phyloP scores from a whole-genome alignment of 345 rosid species.

The Eucalyptus sideroxylon region DNA sequence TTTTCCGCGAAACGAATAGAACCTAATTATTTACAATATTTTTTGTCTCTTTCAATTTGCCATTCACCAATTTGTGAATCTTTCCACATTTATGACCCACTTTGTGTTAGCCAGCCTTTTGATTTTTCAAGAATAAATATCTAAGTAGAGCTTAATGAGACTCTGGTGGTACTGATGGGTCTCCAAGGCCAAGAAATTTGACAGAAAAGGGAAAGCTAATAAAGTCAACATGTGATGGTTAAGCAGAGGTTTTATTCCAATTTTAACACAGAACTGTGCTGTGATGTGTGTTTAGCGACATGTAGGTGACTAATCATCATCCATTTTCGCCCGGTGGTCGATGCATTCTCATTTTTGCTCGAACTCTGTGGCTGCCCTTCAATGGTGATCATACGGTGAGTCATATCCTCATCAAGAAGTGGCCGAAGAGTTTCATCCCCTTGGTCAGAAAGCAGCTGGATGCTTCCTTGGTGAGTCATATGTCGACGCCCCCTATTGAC shows the following conservation, averaged over 20 bases:
- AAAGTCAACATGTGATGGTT: neutral
- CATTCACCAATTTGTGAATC: neutral
- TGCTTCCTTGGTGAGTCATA: neutral
- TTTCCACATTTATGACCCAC: neutral
- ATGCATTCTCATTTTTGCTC: neutral
- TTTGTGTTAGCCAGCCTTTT: neutral
- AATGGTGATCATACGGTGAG: neutral
- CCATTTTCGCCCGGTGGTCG: neutral
- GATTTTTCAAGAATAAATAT: neutral
- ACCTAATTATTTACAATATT: neutral
- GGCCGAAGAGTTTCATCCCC: neutral
- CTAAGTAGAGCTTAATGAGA: neutral
- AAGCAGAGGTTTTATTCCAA: neutral
- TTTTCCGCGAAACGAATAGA: fast-evolving
- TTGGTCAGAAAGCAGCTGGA: neutral
- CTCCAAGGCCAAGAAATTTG: neutral
- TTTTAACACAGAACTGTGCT: neutral
- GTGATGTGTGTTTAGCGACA: neutral
- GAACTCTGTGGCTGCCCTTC: neutral
- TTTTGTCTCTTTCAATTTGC: neutral
- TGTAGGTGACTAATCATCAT: neutral
- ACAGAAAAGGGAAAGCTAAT: neutral
- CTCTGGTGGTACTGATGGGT: neutral
- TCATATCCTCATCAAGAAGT: neutral
- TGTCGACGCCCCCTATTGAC: neutral